Evolutionary conservation across 257 asterid genomes (phyloP), one percentile per base, ranked within the genome.

Genomic region (Echites panduratus): DNA sequence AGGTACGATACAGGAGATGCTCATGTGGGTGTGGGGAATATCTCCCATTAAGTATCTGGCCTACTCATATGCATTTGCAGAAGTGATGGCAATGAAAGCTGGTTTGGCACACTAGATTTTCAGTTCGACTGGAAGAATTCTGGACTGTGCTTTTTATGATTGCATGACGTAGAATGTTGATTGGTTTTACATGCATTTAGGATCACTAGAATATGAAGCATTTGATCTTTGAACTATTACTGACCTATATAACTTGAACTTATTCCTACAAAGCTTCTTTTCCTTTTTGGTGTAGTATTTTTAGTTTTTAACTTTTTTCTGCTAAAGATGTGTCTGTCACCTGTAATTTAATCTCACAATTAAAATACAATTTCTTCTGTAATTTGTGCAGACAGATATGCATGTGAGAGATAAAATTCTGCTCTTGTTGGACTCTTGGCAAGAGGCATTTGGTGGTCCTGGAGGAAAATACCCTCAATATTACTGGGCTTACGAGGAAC

Each of bases 391-490:
- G 99, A 74, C 93, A n/a, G 99, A 90, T 80, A 83, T 90, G 92
- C 86, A 80, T 48, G 94, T 87, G 72, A 89, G 97, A 74, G 96
- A 95, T 76, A 92, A 89, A 83, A 75, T 90, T 29, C 76, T 92
- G 64, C 77, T 79, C 20, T 84, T 95, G 73, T 79, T 95, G 58
- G 96, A 86, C 79, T 82, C 99, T 67, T 95, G 99, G 99, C 87
- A 83, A 71, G 96, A 90, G 70, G 98, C 99, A 63, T 92, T 95
- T 81, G 96, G 98, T 80, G 97, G 96, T 59, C 61, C 93, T 65
- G 84, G 95, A 72, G 96, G 96, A 75, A 90, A 84, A 85, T 85
- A 90, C 82, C 91, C 99, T 57, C 98, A 90, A 66, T 95, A 92
- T 75, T 79, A 79, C 84, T 80, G 87, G 90, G 98, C 96, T 53